Conservation (phyloP, 2,329 filamentous ascomycete genomes). For the Pseudophaeomoniella oleicola region DNA sequence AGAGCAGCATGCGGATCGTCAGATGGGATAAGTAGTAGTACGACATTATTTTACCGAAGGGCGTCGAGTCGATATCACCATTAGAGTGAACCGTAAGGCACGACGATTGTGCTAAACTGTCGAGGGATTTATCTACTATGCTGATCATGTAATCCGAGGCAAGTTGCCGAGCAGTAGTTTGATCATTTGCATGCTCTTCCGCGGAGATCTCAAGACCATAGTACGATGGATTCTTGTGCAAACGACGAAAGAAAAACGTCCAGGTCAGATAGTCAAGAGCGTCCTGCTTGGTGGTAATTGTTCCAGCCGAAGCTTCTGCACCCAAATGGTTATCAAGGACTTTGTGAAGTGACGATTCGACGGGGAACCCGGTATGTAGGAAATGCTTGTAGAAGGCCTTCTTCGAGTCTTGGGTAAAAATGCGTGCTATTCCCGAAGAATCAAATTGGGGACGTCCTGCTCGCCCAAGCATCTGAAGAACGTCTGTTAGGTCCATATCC, state of each 20-base stretch:
- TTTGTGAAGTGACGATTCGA: conserved; percentile 90
- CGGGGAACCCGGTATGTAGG: conserved; percentile 91
- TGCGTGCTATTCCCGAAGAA: conserved; percentile 84
- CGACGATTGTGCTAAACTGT: conserved; percentile 66
- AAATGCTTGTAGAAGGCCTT: conserved; percentile 99
- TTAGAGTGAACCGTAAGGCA: conserved; percentile 75
- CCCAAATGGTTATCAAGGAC: conserved; percentile 94
- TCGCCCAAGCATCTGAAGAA: conserved; percentile 92
- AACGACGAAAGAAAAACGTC: conserved; percentile 96
- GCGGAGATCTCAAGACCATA: conserved; percentile 89
- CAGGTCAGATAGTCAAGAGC: conserved; percentile 94
- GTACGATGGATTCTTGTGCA: conserved; percentile 97
- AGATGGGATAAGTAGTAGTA: conserved; percentile 97
- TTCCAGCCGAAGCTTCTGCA: conserved; percentile 86
- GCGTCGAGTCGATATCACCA: conserved; percentile 77
- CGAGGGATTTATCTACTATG: conserved; percentile 75
- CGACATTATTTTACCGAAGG: conserved; percentile 95
- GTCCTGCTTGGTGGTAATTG: conserved; percentile 87
- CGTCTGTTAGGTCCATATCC: conserved; percentile 97
- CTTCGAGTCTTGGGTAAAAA: conserved; percentile 94
- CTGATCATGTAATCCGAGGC: conserved; percentile 93
- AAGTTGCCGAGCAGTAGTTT: conserved; percentile 64
- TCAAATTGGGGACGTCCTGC: conserved; percentile 95
- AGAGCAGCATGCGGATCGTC: conserved; percentile 74
- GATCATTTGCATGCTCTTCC: conserved; percentile 65